Conservation (phyloP, 2,329 filamentous ascomycete genomes). For the Thielaviopsis populi region DNA sequence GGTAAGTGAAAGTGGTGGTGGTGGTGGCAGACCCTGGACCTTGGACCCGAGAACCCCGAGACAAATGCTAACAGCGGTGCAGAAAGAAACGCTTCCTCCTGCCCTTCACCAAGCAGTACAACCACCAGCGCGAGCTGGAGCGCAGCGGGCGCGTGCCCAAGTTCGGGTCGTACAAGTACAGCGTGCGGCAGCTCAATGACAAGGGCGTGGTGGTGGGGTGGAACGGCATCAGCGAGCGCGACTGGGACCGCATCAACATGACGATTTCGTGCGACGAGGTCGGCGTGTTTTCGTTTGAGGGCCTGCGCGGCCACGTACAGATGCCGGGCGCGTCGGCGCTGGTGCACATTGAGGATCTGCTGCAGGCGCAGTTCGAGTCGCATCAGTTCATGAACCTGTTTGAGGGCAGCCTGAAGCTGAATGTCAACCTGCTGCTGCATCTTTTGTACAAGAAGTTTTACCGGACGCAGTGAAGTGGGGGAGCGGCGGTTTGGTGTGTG, state of each 20-base stretch:
- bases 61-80: conserved; percentile 18
- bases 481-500: neutral
- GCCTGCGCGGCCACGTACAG: conserved; percentile 82
- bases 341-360: conserved; percentile 77
- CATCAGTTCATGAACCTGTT: conserved; percentile 94
- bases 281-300: conserved; percentile 85
- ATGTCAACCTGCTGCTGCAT: conserved; percentile 93
- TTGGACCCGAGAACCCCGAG: no score
- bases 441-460: conserved; percentile 99
- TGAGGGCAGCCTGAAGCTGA: conserved; percentile 68
- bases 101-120: conserved; percentile 97
- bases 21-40: no score
- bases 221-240: conserved; percentile 64
- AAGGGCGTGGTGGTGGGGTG: conserved; percentile 92
- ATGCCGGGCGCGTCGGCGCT: conserved; percentile 83
- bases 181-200: conserved; percentile 70
- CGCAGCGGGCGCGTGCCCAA: conserved; percentile 86
- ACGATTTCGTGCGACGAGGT: conserved; percentile 91
- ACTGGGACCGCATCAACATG: conserved; percentile 85
- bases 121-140: conserved; percentile 91
- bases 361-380: conserved; percentile 95
- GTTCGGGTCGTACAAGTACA: conserved; percentile 97
- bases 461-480: conserved; percentile 41
- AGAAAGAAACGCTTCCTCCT: conserved; percentile 85
- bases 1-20: no score